phyloP scores from a whole-genome alignment of 2,329 filamentous ascomycete genomes.

The Didymella lethalis region DNA sequence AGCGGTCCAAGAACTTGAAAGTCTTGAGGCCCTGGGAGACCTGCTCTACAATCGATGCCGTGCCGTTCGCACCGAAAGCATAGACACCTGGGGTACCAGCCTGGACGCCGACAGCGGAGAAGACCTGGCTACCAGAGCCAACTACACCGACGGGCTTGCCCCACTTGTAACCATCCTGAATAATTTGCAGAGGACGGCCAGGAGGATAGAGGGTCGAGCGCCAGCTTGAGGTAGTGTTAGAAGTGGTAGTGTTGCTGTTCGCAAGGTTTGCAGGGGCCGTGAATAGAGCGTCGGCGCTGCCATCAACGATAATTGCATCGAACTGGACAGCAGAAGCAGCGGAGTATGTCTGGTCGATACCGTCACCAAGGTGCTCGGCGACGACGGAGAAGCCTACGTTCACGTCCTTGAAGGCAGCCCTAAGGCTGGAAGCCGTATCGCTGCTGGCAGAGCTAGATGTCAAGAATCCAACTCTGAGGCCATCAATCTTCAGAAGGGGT shows the following conservation, averaged over 20 bases:
- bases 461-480: slow-evolving; percentile 70
- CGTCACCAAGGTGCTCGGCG: slow-evolving; percentile 62
- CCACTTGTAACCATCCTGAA: slow-evolving; percentile 70
- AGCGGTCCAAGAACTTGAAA: slow-evolving; percentile 73
- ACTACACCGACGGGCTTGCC: slow-evolving; percentile 73
- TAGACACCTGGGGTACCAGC: slow-evolving; percentile 51
- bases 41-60: slow-evolving; percentile 28
- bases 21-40: slow-evolving; percentile 63
- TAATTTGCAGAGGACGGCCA: slow-evolving; percentile 69
- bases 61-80: slow-evolving; percentile 24
- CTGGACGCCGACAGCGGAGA: slow-evolving; percentile 57
- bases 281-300: slow-evolving; percentile 66
- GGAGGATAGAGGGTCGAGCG: slow-evolving; percentile 67
- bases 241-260: slow-evolving; percentile 35
- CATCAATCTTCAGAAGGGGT: slow-evolving; percentile 67
- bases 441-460: slow-evolving; percentile 56
- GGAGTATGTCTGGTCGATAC: slow-evolving; percentile 71
- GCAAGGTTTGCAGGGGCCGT: slow-evolving; percentile 33
- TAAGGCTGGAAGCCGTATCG: slow-evolving; percentile 62
- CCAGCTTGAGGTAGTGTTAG: slow-evolving; percentile 31
- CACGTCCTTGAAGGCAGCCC: slow-evolving; percentile 56
- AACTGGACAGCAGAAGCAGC: slow-evolving; percentile 68
- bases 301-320: slow-evolving; percentile 69
- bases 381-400: slow-evolving; percentile 68
- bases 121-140: slow-evolving; percentile 55